Percentiles rank a stretch among this genome's conserved stretches.
phyloP scores from a whole-genome alignment of 768 basidiomycete genomes.

The Naganishia onofrii region DNA sequence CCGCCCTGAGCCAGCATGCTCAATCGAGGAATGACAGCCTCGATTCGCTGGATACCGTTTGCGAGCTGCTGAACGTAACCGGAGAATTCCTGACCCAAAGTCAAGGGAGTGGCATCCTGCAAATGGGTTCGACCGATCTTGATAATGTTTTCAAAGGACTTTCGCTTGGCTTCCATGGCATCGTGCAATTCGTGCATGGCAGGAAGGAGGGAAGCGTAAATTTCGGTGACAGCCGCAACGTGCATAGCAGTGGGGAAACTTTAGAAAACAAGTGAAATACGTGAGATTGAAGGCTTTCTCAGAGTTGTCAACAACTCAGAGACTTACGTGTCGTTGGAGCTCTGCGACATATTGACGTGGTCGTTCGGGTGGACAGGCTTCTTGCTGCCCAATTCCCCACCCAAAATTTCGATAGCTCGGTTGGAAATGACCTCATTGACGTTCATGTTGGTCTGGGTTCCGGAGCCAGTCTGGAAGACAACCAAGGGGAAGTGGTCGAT shows the following conservation, averaged over 20 bases:
- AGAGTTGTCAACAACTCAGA: background rate
- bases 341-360: conserved; percentile 99
- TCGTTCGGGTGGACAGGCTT: conserved; percentile 98
- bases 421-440: conserved; percentile 99
- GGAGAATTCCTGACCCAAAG: conserved; percentile 96
- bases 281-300: background rate
- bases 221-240: conserved; percentile 87
- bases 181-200: conserved; percentile 78
- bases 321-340: conserved; percentile 92
- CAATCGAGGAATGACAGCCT: conserved; percentile 76
- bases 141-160: conserved; percentile 83
- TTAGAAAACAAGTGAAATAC: conserved; percentile 3
- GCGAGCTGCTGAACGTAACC: conserved; percentile 94
- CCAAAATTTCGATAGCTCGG: conserved; percentile 92
- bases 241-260: conserved; percentile 99
- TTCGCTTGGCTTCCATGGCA: conserved; percentile 76
- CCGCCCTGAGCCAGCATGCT: conserved; percentile 93
- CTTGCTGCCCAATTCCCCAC: conserved; percentile 92
- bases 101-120: conserved; percentile 94
- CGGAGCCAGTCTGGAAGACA: conserved; percentile 98
- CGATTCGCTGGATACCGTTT: conserved; percentile 82
- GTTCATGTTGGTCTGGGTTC: conserved; percentile 99
- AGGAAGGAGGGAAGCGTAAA: conserved; percentile 74
- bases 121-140: conserved; percentile 98
- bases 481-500: conserved; percentile 95